Conservation (phyloP, 2,329 filamentous ascomycete species). For the Aulographum hederae region DNA sequence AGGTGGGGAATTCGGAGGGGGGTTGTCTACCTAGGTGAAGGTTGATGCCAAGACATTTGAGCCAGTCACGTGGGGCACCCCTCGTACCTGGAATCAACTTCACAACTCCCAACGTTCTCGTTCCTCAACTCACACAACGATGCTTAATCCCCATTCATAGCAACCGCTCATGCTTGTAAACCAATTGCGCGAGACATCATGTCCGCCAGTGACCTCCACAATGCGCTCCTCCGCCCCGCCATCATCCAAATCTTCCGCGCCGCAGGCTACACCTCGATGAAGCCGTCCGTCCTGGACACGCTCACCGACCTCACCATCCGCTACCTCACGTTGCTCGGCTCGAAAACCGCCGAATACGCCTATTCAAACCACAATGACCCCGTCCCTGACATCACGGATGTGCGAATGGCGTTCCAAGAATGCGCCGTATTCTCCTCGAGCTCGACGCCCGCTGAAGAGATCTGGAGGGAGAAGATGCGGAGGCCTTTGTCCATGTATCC, state of each 20-base stretch:
- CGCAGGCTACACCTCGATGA: constrained; percentile 71
- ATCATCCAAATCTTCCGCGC: constrained; percentile 85
- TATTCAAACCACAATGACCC: constrained; percentile 49
- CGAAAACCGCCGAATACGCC: constrained; percentile 53
- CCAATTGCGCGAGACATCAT: too few species aligned
- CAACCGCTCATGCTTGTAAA: too few species aligned
- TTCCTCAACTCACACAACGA: too few species aligned
- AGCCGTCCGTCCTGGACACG: constrained; percentile 66
- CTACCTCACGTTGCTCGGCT: constrained; percentile 60
- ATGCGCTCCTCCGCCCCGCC: constrained; percentile 68
- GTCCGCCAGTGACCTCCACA: constrained; percentile 29
- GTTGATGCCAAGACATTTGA: too few species aligned
- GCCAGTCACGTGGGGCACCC: too few species aligned
- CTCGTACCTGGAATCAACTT: too few species aligned
- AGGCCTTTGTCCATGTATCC: constrained; percentile 24
- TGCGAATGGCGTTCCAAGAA: constrained; percentile 72
- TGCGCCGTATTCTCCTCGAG: constrained; percentile 57
- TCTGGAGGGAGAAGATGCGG: constrained; percentile 35
- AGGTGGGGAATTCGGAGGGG: too few species aligned
- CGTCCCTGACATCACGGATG: constrained; percentile 51
- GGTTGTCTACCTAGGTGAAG: too few species aligned
- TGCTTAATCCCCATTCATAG: too few species aligned
- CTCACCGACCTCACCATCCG: constrained; percentile 73
- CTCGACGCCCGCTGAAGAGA: constrained; percentile 47
- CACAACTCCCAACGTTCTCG: too few species aligned